These are phyloP conservation scores for Elsinoe australis DNA, from an alignment of 2,329 filamentous ascomycete species.

Conservation along the genomic window DNA sequence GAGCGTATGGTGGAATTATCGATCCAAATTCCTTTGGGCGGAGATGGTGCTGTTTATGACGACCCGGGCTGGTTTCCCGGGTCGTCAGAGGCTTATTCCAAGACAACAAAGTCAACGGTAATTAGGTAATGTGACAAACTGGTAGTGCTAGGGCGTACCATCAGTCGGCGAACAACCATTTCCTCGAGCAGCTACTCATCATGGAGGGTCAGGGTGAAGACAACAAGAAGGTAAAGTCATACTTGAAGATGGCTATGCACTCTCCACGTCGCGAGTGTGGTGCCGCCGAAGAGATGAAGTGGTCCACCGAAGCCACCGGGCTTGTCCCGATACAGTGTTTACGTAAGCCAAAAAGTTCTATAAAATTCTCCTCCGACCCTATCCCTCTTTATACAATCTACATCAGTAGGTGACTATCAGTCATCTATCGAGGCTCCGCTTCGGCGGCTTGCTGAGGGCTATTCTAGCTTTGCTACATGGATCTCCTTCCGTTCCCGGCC, in stretches of 20 bases:
- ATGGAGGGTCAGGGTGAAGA: no score
- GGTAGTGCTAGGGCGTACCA: neutral
- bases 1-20: neutral
- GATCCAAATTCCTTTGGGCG: neutral
- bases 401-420: constrained; percentile 25
- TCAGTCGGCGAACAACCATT: no score
- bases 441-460: constrained; percentile 38
- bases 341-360: constrained; percentile 13
- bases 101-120: neutral
- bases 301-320: no score
- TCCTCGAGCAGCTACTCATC: no score
- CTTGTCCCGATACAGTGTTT: no score
- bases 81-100: constrained; percentile 11
- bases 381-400: constrained; percentile 19
- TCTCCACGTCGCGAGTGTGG: no score
- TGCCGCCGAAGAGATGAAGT: neutral
- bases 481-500: constrained; percentile 40
- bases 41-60: constrained; percentile 9
- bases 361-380: constrained; percentile 14
- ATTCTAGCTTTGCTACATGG: constrained; percentile 27
- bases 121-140: neutral
- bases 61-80: constrained; percentile 7
- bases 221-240: no score
- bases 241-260: no score
- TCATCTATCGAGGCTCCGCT: constrained; percentile 33